A percentile compares a stretch with the other conserved stretches of the same genome.
These are phyloP conservation scores for Thermothielavioides terrestris DNA, from an alignment of 495 filamentous ascomycete genomes.

Conservation along the genomic window DNA sequence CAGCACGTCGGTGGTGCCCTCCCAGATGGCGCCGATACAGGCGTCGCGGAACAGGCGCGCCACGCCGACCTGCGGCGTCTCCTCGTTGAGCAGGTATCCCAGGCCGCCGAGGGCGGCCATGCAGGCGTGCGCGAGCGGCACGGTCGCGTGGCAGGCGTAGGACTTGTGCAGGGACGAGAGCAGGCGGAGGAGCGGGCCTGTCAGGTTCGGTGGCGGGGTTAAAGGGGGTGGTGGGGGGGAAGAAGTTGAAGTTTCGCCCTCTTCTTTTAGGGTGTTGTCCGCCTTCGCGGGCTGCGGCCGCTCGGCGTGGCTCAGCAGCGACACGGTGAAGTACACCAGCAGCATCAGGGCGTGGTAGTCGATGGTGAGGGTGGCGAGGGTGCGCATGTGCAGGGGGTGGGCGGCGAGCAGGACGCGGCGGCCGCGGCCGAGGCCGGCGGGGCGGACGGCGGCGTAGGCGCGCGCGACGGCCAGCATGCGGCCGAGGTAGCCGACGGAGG, in stretches of 20 bases:
- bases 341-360: slow-evolving; percentile 50
- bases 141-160: slow-evolving; percentile 43
- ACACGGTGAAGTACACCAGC: slow-evolving; percentile 52
- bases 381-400: slow-evolving; percentile 52
- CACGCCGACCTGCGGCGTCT: slow-evolving; percentile 55
- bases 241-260: slow-evolving; percentile 11
- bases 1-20: slow-evolving; percentile 67
- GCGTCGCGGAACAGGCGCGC: slow-evolving; percentile 57
- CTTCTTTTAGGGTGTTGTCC: too few species aligned
- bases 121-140: slow-evolving; percentile 50
- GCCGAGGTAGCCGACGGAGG: slow-evolving; percentile 48
- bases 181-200: slow-evolving; percentile 46
- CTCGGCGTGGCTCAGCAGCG: slow-evolving; percentile 34
- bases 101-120: slow-evolving; percentile 70
- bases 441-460: slow-evolving; percentile 42
- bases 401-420: slow-evolving; percentile 36
- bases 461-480: slow-evolving; percentile 54
- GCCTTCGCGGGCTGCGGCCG: too few species aligned
- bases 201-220: slow-evolving; percentile 4
- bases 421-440: slow-evolving; percentile 33
- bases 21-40: slow-evolving; percentile 59
- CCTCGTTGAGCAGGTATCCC: slow-evolving; percentile 57
- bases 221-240: neutral
- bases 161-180: slow-evolving; percentile 62
- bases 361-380: slow-evolving; percentile 44